A percentile compares a stretch with the other conserved stretches of the same genome.
Conservation (phyloP, 768 basidiomycete species). For the Boletus sp. region DNA sequence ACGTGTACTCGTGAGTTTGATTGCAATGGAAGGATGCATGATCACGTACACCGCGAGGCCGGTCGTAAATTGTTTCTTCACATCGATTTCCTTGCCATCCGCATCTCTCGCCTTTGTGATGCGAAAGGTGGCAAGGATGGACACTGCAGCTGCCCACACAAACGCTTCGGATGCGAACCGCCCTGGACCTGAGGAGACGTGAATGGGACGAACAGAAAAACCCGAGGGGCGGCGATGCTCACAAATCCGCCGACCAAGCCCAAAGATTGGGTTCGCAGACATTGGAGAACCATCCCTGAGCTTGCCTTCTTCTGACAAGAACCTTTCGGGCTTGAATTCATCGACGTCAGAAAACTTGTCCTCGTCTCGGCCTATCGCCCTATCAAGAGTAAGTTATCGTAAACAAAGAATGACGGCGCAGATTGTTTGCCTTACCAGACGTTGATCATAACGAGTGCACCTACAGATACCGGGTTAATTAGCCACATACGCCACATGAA, state of each 20-base stretch:
- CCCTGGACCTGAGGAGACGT: slow-evolving; percentile 14
- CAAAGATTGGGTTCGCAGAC: slow-evolving; percentile 24
- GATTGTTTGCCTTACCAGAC: slow-evolving; percentile 28
- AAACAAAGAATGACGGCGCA: neutral
- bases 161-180: slow-evolving; percentile 23
- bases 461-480: slow-evolving; percentile 6
- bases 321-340: slow-evolving; percentile 29
- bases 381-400: neutral
- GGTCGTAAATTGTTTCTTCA: slow-evolving; percentile 23
- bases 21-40: neutral
- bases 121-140: slow-evolving; percentile 21
- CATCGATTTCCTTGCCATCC: slow-evolving; percentile 19
- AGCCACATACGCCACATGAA: neutral
- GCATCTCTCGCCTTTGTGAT: slow-evolving; percentile 25
- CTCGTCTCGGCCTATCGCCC: slow-evolving; percentile 28
- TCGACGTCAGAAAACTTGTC: slow-evolving; percentile 15
- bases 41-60: slow-evolving; percentile 21
- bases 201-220: neutral
- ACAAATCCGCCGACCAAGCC: slow-evolving; percentile 28
- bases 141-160: slow-evolving; percentile 22
- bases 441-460: slow-evolving; percentile 34
- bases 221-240: neutral
- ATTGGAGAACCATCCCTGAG: slow-evolving; percentile 6
- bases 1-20: neutral
- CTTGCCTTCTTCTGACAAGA: slow-evolving; percentile 15